These are phyloP conservation scores for Zangia roseola DNA, from an alignment of 768 basidiomycete genomes.

Conservation along the genomic window DNA sequence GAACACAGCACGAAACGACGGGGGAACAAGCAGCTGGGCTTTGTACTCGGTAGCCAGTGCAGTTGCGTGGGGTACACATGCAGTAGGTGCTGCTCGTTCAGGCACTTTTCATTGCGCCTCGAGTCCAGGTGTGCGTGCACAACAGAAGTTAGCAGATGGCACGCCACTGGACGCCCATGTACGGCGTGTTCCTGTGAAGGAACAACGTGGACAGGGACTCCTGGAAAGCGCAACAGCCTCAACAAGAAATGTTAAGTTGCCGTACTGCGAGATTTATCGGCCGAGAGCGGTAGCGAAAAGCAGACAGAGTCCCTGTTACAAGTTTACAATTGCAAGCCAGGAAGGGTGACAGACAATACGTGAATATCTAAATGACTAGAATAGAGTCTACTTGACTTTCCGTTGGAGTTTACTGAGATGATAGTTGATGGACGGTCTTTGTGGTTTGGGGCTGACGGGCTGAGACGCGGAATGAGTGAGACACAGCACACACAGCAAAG, in stretches of 20 bases:
- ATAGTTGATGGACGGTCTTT: conserved; percentile 83
- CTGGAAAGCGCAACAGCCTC: background rate
- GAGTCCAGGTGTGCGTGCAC: conserved; percentile 10
- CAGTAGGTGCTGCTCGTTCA: conserved; percentile 11
- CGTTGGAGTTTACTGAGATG: conserved; percentile 81
- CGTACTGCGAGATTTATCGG: background rate
- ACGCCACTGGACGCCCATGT: conserved; percentile 20
- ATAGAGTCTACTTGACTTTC: conserved; percentile 57
- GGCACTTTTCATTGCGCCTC: conserved; percentile 8
- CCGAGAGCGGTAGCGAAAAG: background rate
- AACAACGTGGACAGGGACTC: background rate
- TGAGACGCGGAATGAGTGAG: conserved; percentile 29
- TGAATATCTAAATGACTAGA: conserved; percentile 19
- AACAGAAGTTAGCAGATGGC: conserved; percentile 6
- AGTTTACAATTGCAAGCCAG: conserved; percentile 15
- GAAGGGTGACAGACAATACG: conserved; percentile 14
- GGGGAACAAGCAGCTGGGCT: background rate
- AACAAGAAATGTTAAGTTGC: background rate
- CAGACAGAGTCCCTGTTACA: conserved; percentile 6
- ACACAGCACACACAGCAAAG: background rate
- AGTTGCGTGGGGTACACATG: conserved; percentile 15
- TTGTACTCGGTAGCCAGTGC: conserved; percentile 23
- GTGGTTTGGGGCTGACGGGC: conserved; percentile 67
- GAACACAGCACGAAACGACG: conserved; percentile 7
- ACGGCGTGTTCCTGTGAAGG: conserved; percentile 19